Evolutionary conservation across 2,329 filamentous ascomycete genomes (phyloP).

Genomic region (Botrytis cinerea): DNA sequence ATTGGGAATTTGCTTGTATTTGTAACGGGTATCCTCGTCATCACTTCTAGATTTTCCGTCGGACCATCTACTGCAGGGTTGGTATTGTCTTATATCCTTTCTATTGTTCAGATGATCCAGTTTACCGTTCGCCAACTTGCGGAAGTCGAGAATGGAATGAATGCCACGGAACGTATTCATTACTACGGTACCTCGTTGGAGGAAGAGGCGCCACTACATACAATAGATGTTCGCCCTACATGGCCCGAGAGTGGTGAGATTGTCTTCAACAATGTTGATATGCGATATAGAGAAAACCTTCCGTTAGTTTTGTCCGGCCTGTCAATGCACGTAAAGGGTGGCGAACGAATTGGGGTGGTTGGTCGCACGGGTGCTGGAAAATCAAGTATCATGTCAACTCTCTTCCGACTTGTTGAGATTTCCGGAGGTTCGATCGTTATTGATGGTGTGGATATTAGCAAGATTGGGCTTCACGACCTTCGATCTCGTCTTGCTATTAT

Average conservation of each 20-base stretch:
- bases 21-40: conserved; percentile 83
- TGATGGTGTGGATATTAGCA: conserved; percentile 69
- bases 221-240: conserved; percentile 66
- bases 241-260: conserved; percentile 92
- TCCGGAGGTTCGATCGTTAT: conserved; percentile 63
- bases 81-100: conserved; percentile 88
- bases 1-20: conserved; percentile 87
- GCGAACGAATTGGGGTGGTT: conserved; percentile 79
- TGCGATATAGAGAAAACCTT: conserved; percentile 73
- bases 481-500: conserved; percentile 79
- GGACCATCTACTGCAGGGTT: conserved; percentile 82
- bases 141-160: conserved; percentile 98
- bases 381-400: conserved; percentile 78
- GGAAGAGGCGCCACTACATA: conserved; percentile 83
- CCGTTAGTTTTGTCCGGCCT: conserved; percentile 73
- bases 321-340: conserved; percentile 69
- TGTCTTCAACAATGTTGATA: conserved; percentile 71
- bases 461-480: conserved; percentile 72
- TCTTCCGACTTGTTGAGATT: conserved; percentile 74
- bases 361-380: conserved; percentile 83
- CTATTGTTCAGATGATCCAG: conserved; percentile 93
- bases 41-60: conserved; percentile 85
- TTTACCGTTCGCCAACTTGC: conserved; percentile 92
- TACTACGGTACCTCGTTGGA: conserved; percentile 88
- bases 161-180: conserved; percentile 86